A percentile compares a stretch with the other conserved stretches of the same genome.
phyloP scores from a whole-genome alignment of 305 asterid genomes.

The Solanum hybrid region DNA sequence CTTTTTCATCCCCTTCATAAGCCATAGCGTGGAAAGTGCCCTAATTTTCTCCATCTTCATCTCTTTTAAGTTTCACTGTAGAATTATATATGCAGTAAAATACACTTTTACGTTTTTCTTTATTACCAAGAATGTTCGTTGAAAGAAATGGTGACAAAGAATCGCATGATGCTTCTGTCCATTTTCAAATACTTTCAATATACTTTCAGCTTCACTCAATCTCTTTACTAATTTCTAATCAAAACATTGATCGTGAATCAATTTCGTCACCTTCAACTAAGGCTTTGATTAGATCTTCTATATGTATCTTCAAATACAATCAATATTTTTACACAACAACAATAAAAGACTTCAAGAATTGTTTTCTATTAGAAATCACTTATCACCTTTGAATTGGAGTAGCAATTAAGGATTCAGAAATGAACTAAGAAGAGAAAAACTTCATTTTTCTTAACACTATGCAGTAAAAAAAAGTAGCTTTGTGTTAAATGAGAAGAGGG shows the following conservation, averaged over 20 bases:
- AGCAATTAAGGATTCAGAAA: background rate
- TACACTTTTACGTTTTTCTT: too few species aligned
- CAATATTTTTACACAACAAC: background rate
- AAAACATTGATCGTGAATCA: background rate
- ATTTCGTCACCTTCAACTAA: background rate
- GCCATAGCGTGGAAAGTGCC: too few species aligned
- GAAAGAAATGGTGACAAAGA: too few species aligned
- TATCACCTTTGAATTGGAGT: background rate
- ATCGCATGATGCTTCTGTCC: background rate
- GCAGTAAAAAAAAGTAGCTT: background rate
- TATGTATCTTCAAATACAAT: background rate
- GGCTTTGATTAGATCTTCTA: background rate
- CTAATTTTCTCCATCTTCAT: too few species aligned
- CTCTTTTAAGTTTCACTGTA: too few species aligned
- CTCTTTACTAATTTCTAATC: background rate
- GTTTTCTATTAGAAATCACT: background rate
- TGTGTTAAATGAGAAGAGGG: background rate
- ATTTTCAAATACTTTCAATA: background rate
- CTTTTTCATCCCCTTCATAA: too few species aligned
- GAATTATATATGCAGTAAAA: too few species aligned
- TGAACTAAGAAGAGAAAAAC: background rate
- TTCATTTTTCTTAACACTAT: background rate
- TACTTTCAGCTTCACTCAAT: background rate
- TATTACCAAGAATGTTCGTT: too few species aligned
- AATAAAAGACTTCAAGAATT: background rate